Evolutionary conservation across 108 stramenopile genomes (phyloP).

Genomic region (Cyclotella baltica): DNA sequence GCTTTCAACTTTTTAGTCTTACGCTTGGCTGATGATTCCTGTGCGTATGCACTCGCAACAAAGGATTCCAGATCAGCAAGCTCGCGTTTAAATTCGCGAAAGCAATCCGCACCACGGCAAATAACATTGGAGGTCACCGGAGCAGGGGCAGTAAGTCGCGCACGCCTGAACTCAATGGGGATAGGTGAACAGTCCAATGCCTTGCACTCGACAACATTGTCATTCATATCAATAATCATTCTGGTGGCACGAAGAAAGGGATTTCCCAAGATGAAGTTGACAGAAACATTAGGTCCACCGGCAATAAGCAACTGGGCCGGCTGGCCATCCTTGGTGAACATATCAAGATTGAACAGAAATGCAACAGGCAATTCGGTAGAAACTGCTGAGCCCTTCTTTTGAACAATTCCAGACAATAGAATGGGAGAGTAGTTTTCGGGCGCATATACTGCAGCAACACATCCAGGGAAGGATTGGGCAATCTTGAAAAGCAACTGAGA

Average conservation of each 20-base stretch:
- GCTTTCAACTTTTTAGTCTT: too few species aligned
- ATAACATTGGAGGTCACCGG: neutral
- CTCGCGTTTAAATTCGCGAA: too few species aligned
- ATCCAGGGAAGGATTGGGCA: neutral
- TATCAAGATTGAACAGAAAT: neutral
- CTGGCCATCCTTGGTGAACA: neutral
- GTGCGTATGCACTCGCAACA: too few species aligned
- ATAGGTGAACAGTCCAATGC: too few species aligned
- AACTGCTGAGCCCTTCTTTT: neutral
- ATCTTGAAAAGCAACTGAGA: neutral
- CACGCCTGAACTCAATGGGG: neutral
- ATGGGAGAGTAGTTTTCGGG: neutral
- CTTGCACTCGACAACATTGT: neutral
- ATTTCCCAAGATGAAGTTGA: neutral
- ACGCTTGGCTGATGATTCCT: too few species aligned
- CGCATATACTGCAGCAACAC: neutral
- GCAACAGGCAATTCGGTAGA: too few species aligned
- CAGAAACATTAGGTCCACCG: too few species aligned
- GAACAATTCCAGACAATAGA: neutral
- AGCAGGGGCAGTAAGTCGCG: neutral
- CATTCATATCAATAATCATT: neutral
- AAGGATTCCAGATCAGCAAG: too few species aligned
- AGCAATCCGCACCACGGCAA: too few species aligned
- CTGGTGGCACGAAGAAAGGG: neutral
- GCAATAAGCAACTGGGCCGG: too few species aligned